phyloP scores from a whole-genome alignment of 805 yeast species.

The Kuraishia ogatae region DNA sequence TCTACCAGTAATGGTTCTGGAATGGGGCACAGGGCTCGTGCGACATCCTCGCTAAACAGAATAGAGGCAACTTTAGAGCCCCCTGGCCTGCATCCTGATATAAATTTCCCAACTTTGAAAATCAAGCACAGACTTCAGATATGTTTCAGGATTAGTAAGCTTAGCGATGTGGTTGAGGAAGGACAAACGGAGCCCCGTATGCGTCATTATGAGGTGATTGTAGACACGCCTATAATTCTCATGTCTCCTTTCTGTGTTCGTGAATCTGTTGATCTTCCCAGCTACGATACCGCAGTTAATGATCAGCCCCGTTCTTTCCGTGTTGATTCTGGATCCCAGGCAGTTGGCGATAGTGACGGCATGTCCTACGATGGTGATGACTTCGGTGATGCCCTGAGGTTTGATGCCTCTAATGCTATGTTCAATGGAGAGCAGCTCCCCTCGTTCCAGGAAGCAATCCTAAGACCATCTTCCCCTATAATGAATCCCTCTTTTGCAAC shows the following conservation, averaged over 20 bases:
- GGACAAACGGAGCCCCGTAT: slow-evolving; percentile 28
- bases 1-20: neutral
- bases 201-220: slow-evolving; percentile 75
- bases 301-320: neutral
- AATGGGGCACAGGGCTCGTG: too few relatives aligned
- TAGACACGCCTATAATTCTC: slow-evolving; percentile 64
- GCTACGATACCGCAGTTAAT: slow-evolving; percentile 20
- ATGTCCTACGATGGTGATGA: slow-evolving; percentile 20
- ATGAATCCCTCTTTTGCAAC: slow-evolving; percentile 7
- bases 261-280: slow-evolving; percentile 27
- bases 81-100: slow-evolving; percentile 46
- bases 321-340: slow-evolving; percentile 2
- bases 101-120: slow-evolving; percentile 52
- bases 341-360: slow-evolving; percentile 22
- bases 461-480: slow-evolving; percentile 37
- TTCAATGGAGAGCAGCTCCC: slow-evolving; percentile 32
- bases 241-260: slow-evolving; percentile 31
- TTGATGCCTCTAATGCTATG: slow-evolving; percentile 4
- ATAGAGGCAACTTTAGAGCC: neutral
- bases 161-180: slow-evolving; percentile 30
- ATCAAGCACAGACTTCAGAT: slow-evolving; percentile 64
- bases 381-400: neutral
- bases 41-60: neutral
- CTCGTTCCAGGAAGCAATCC: slow-evolving; percentile 57
- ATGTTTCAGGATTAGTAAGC: slow-evolving; percentile 58